Conservation (phyloP, 2,329 filamentous ascomycete species). For the Sarocladiaceae sp. region DNA sequence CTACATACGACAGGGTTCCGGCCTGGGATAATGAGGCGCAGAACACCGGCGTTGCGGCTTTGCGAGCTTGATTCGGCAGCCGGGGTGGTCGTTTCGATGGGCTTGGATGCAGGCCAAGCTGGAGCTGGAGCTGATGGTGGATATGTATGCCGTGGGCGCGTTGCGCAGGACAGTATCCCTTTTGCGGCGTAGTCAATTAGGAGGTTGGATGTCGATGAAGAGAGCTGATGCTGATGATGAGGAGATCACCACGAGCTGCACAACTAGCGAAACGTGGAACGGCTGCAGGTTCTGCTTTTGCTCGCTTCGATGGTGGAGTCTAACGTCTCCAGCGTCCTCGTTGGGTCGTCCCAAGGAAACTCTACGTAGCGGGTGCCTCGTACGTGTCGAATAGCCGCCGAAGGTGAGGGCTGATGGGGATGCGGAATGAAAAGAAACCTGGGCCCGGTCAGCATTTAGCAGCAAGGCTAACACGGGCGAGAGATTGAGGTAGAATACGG, state of each 20-base stretch:
- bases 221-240: too few relatives aligned
- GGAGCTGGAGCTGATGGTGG: slow-evolving; percentile 6
- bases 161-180: too few relatives aligned
- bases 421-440: too few relatives aligned
- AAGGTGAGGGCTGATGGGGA: not conserved
- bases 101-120: slow-evolving; percentile 4
- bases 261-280: too few relatives aligned
- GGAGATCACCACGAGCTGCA: too few relatives aligned
- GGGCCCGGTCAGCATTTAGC: slow-evolving; percentile 1
- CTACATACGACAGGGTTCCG: slow-evolving; percentile 6
- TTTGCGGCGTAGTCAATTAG: slow-evolving; percentile 1
- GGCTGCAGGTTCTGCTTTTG: too few relatives aligned
- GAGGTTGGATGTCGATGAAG: not conserved
- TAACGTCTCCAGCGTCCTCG: too few relatives aligned
- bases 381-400: not conserved
- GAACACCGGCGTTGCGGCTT: not conserved
- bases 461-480: not conserved
- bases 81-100: too few relatives aligned
- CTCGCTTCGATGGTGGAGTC: too few relatives aligned
- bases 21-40: slow-evolving; percentile 7
- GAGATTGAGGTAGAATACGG: not conserved
- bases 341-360: too few relatives aligned
- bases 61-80: not conserved
- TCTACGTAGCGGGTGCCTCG: too few relatives aligned
- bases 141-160: not conserved